These are phyloP conservation scores for Corinectria fuckeliana DNA, from an alignment of 2,329 filamentous ascomycete genomes.

Conservation along the genomic window DNA sequence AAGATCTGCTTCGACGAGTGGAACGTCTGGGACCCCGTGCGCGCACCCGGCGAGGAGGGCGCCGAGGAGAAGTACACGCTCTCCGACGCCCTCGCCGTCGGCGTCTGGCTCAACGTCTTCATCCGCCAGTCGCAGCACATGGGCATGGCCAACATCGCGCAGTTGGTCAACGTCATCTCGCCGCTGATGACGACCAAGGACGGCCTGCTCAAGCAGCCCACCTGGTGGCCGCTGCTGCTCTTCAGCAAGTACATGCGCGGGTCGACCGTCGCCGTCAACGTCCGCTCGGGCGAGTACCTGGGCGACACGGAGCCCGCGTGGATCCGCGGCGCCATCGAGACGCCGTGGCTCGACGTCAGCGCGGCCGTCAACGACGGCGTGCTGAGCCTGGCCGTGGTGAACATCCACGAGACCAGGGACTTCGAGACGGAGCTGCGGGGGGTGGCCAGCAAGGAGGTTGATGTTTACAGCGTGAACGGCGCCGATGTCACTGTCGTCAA, in stretches of 20 bases:
- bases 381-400: constrained; percentile 74
- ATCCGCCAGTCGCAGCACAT: constrained; percentile 73
- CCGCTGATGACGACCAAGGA: constrained; percentile 74
- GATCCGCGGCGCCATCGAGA: constrained; percentile 69
- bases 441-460: constrained; percentile 51
- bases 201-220: constrained; percentile 73
- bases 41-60: constrained; percentile 73
- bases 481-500: constrained; percentile 62
- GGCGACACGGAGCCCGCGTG: constrained; percentile 71
- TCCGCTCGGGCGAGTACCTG: constrained; percentile 67
- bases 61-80: constrained; percentile 76
- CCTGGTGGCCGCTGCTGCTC: constrained; percentile 76
- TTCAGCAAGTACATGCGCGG: constrained; percentile 69
- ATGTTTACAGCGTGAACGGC: constrained; percentile 65
- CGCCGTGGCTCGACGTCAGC: constrained; percentile 74
- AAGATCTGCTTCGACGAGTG: constrained; percentile 85
- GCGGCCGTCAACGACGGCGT: constrained; percentile 65
- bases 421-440: constrained; percentile 64
- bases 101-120: constrained; percentile 78
- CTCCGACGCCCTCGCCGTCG: constrained; percentile 77
- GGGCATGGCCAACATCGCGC: constrained; percentile 81
- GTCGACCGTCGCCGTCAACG: constrained; percentile 69
- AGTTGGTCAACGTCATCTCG: constrained; percentile 79
- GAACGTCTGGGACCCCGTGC: constrained; percentile 81
- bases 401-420: constrained; percentile 67